Conservation (phyloP, 345 rosid species). For the Hypericum androsaemum region DNA sequence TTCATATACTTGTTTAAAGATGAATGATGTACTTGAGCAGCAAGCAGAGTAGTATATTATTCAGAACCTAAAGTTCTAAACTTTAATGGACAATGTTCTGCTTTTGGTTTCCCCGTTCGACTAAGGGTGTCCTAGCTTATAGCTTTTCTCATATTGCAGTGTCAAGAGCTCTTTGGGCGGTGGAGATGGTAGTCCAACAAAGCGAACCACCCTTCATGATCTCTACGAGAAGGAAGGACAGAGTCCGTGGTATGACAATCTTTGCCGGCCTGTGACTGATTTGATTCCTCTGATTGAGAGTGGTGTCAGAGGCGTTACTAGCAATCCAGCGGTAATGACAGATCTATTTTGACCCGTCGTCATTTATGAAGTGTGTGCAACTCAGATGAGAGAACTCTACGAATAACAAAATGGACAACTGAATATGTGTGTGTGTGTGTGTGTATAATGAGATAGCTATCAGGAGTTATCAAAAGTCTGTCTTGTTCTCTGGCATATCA, state of each 20-base stretch:
- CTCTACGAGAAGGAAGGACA: conserved; percentile 87
- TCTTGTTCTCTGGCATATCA: not conserved
- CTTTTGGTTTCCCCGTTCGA: not conserved
- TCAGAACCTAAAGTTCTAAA: no score
- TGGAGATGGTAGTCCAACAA: conserved; percentile 46
- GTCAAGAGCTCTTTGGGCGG: conserved; percentile 55
- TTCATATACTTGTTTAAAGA: no score
- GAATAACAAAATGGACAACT: no score
- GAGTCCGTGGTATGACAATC: conserved; percentile 99
- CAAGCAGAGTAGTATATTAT: no score
- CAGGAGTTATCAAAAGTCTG: no score
- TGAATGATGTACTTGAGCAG: no score
- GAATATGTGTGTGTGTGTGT: no score
- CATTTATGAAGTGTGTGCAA: no score
- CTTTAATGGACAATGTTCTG: not conserved
- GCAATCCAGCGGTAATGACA: conserved; percentile 86
- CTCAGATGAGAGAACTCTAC: no score
- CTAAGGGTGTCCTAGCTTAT: not conserved
- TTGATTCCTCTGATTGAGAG: conserved; percentile 71
- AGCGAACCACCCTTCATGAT: conserved; percentile 79
- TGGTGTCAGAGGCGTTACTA: conserved; percentile 98
- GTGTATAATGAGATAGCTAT: no score
- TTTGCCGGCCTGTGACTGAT: conserved; percentile 91
- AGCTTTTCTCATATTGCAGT: conserved; percentile 25
- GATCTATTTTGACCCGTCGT: not conserved